Conservation (phyloP, 208 protist genomes). For the Herpetomonas muscarum region DNA sequence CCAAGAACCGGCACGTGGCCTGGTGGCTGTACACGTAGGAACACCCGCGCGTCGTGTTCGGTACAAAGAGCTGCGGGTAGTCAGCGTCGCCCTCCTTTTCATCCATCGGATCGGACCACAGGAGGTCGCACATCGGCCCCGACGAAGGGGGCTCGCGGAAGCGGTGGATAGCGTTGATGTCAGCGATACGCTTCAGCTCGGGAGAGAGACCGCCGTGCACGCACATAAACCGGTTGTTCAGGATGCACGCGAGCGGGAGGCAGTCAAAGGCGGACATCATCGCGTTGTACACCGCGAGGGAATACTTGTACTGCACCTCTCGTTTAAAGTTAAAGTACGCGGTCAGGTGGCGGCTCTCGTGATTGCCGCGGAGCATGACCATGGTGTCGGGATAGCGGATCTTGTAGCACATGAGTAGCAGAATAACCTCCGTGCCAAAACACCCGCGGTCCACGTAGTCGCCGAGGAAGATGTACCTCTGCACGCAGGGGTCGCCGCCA, state of each 20-base stretch:
- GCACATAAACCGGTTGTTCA: conserved; percentile 89
- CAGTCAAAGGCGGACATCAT: conserved; percentile 93
- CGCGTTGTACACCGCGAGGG: conserved; percentile 74
- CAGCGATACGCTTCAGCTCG: conserved; percentile 49
- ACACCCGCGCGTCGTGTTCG: conserved; percentile 82
- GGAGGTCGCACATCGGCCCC: conserved; percentile 93
- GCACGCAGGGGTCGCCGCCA: conserved; percentile 77
- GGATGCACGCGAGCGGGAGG: conserved; percentile 86
- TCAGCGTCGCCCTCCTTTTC: conserved; percentile 60
- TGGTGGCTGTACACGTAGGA: conserved; percentile 83
- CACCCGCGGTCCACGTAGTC: conserved; percentile 96
- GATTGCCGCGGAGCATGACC: conserved; percentile 96
- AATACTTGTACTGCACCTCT: conserved; percentile 93
- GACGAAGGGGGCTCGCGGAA: conserved; percentile 91
- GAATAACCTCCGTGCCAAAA: conserved; percentile 85
- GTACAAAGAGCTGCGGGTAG: conserved; percentile 41
- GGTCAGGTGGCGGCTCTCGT: conserved; percentile 97
- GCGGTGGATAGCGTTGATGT: conserved; percentile 92
- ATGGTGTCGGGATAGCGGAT: conserved; percentile 89
- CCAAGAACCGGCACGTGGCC: conserved; percentile 91
- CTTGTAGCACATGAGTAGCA: conserved; percentile 95
- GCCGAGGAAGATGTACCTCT: conserved; percentile 95
- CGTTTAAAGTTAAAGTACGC: conserved; percentile 97
- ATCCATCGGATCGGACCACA: conserved; percentile 94
- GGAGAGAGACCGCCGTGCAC: conserved; percentile 93